A percentile compares a stretch with the other conserved stretches of the same genome.
Evolutionary conservation across 768 basidiomycete species (phyloP).

Genomic region (Guyanaporus albipodus): DNA sequence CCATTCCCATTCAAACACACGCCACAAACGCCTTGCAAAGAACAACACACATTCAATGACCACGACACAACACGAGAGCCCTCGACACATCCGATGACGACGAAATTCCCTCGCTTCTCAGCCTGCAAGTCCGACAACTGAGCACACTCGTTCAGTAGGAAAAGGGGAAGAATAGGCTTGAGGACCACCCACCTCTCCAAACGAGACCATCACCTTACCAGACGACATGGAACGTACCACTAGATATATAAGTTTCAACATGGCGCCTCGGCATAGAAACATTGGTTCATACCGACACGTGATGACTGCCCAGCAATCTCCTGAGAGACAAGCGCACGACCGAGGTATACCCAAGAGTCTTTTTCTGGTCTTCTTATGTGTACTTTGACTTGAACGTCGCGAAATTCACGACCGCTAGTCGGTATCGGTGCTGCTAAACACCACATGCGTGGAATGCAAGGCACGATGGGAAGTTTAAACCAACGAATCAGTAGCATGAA

Average conservation of each 20-base stretch:
- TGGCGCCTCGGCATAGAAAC: not conserved
- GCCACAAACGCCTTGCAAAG: constrained; percentile 2
- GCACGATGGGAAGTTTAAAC: not conserved
- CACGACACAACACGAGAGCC: constrained; percentile 73
- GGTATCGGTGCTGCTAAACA: constrained; percentile 23
- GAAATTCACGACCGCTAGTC: constrained; percentile 50
- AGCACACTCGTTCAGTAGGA: not conserved
- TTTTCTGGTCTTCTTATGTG: constrained; percentile 76
- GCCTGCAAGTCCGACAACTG: constrained; percentile 73
- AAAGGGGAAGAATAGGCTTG: not conserved
- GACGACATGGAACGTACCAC: constrained; percentile 49
- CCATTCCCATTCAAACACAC: constrained; percentile 11
- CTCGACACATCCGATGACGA: constrained; percentile 78
- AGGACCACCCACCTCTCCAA: constrained; percentile 55
- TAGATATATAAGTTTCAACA: constrained; percentile 10
- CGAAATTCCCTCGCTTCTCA: constrained; percentile 84
- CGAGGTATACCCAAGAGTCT: constrained; percentile 80
- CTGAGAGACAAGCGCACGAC: constrained; percentile 71
- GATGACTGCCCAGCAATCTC: constrained; percentile 74
- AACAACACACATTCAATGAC: constrained; percentile 70
- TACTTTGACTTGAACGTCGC: constrained; percentile 80
- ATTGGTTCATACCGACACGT: constrained; percentile 61
- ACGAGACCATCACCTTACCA: constrained; percentile 65
- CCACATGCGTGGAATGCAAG: not conserved
- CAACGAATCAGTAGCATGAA: constrained; percentile 10